Conservation (phyloP, 2,329 filamentous ascomycete genomes). For the Cryphonectria radicalis region DNA sequence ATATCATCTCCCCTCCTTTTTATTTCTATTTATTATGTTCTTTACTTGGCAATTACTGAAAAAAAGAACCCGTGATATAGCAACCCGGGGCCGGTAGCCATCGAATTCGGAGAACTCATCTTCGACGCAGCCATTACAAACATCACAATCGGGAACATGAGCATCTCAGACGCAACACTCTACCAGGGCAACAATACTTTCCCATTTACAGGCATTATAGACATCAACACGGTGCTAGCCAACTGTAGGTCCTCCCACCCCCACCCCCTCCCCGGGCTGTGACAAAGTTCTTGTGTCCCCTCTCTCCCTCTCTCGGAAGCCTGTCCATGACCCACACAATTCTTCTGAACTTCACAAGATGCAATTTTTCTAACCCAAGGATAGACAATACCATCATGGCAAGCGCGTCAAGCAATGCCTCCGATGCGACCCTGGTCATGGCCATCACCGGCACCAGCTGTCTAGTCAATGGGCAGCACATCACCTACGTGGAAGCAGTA, state of each 20-base stretch:
- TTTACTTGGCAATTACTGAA: neutral
- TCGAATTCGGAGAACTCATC: slow-evolving; percentile 16
- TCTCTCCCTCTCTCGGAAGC: neutral
- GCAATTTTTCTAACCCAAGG: neutral
- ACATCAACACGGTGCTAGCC: slow-evolving; percentile 1
- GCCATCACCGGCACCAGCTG: slow-evolving; percentile 13
- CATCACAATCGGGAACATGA: slow-evolving; percentile 14
- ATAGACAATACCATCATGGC: slow-evolving; percentile 9
- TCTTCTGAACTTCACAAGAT: neutral
- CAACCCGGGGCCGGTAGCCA: slow-evolving; percentile 11
- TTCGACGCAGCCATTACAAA: slow-evolving; percentile 15
- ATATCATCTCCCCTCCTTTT: neutral
- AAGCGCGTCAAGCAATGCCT: slow-evolving; percentile 9
- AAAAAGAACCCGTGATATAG: neutral
- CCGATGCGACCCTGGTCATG: slow-evolving; percentile 14
- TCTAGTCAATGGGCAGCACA: slow-evolving; percentile 15
- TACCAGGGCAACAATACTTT: slow-evolving; percentile 17
- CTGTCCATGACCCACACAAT: neutral
- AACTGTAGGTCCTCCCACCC: neutral
- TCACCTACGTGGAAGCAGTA: slow-evolving; percentile 13
- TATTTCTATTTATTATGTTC: neutral
- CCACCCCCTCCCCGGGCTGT: neutral
- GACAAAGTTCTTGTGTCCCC: neutral
- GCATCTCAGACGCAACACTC: slow-evolving; percentile 10
- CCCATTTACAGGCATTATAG: slow-evolving; percentile 17